Evolutionary conservation across 2,329 filamentous ascomycete species (phyloP).

Genomic region (Trichoderma koningii): DNA sequence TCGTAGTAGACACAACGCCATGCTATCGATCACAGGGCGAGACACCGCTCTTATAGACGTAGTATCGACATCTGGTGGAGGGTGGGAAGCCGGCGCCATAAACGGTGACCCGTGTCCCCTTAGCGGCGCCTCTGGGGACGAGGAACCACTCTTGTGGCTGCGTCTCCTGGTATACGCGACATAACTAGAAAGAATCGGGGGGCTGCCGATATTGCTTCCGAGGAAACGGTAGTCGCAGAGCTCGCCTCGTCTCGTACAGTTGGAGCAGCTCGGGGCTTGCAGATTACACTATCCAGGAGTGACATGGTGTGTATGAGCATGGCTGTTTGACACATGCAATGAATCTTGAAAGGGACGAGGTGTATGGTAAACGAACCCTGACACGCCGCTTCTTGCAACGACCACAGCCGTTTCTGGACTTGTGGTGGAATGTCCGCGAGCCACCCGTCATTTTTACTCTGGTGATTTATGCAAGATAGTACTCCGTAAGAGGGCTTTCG

Average conservation of each 20-base stretch:
- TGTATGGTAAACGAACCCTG: constrained; percentile 4
- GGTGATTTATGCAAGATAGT: background rate
- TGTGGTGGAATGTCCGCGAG: constrained; percentile 21
- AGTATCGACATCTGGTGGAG: background rate
- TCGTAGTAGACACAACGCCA: background rate
- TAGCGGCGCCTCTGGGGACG: constrained; percentile 9
- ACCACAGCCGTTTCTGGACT: constrained; percentile 14
- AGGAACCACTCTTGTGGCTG: background rate
- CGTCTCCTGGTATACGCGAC: background rate
- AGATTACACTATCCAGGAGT: constrained; percentile 8
- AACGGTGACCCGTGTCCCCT: background rate
- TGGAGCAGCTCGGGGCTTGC: constrained; percentile 20
- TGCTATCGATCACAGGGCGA: background rate
- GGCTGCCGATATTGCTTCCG: constrained; percentile 1
- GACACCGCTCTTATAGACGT: background rate
- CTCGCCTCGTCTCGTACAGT: constrained; percentile 19
- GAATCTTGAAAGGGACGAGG: background rate
- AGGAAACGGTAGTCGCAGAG: constrained; percentile 18
- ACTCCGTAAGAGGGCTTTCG: background rate
- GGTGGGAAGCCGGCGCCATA: background rate
- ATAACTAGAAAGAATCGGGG: background rate
- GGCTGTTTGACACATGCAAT: too few relatives aligned
- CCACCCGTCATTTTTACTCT: background rate
- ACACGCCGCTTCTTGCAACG: constrained; percentile 23
- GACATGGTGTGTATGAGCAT: background rate